Evolutionary conservation across 139 green algal species (phyloP), one percentile per base, ranked within the genome.

Genomic region (Chloropicon primus): DNA sequence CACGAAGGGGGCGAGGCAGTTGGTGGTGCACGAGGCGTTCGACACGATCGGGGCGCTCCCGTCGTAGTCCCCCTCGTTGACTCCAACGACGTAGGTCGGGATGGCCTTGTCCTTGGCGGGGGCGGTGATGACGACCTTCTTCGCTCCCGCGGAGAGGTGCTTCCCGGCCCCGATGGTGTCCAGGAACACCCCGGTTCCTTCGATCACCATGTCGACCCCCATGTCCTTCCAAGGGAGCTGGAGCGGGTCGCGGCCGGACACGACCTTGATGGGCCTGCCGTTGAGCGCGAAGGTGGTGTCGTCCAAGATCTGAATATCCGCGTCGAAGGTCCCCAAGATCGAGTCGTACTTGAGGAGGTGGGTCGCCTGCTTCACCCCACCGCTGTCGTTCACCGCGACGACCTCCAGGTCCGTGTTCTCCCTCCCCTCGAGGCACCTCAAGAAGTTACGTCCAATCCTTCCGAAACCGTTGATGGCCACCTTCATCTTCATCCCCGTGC

Each of bases 381-480:
- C 84, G 25, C 82, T 82, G 80, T 89, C 84, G 83, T 89, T 89
- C 73, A 89, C 86, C 72, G 82, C 85, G 27, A 89, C 73, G 62
- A 89, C 53, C 23, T 89, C 85, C 25, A 98, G 85, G 29, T 91
- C 82, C 25, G 86, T 88, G 86, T 92, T 82, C 76, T 88, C 73
- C 27, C 88, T 79, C 28, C 79, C 78, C 76, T 89, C 74, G 78
- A 78, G 83, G 90, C 90, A 97, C 76, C 92, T 90, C 79, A 97
- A 89, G 87, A 96, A 96, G 87, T 96, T 92, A 77, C 94, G 92
- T 77, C 85, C 94, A 87, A 99, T 98, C 82, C 96, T 93, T 81
- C 96, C 95, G 80, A 98, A 98, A 54, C 95, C 95, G 85, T 99
- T 99, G 91, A 99, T 99, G 80, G 93, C 95, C 53, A 98, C 96